A percentile compares a stretch with the other conserved stretches of the same genome.
Conservation (phyloP, 768 basidiomycete genomes). For the Kwoniella sp. region DNA sequence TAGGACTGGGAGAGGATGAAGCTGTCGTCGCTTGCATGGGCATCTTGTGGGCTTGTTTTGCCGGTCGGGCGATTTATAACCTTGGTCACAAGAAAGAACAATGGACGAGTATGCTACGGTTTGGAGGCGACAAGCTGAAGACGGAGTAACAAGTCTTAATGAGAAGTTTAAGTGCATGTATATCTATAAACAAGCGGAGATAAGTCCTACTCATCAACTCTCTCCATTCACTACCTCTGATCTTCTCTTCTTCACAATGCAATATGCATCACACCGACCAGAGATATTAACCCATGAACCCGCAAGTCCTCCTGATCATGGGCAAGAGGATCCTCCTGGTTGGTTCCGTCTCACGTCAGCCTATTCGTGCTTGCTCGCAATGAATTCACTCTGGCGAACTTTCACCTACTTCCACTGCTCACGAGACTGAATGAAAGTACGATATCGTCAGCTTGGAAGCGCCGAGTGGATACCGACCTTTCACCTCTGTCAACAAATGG, state of each 20-base stretch:
- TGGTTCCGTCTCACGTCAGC: conserved; percentile 7
- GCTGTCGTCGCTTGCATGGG: conserved; percentile 74
- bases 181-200: conserved; percentile 3
- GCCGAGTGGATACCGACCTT: too few relatives aligned
- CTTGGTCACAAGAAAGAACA: conserved; percentile 56
- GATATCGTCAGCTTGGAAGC: conserved; percentile 4
- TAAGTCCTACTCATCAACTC: neutral
- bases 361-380: neutral
- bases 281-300: conserved; percentile 15
- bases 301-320: conserved; percentile 29
- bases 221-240: too few relatives aligned
- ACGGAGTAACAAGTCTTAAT: conserved; percentile 12
- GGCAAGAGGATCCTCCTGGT: conserved; percentile 31
- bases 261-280: neutral
- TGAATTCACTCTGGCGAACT: neutral
- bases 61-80: conserved; percentile 67
- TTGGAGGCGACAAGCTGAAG: conserved; percentile 29
- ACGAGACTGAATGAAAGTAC: conserved; percentile 10
- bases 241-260: neutral
- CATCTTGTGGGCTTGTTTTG: conserved; percentile 66
- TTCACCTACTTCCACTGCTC: conserved; percentile 37
- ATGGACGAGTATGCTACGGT: conserved; percentile 22
- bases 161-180: too few relatives aligned
- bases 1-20: conserved; percentile 38
- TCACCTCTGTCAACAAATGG: neutral